Base-by-base conservation (phyloP, 306 rosid genomes). In the Cicer yamashitae region DNA sequence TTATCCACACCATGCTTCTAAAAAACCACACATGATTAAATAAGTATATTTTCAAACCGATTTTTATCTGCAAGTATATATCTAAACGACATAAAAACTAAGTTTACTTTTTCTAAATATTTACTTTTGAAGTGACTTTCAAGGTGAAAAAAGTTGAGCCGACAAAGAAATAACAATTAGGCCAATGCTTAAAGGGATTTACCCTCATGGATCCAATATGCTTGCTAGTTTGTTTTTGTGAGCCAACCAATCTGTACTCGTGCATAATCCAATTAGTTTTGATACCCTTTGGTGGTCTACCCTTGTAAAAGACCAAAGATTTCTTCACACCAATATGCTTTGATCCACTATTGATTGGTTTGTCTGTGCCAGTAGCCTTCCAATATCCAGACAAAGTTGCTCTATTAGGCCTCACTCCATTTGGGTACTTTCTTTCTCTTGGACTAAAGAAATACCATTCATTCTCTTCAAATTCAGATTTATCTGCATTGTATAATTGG, bases 331-430 rank as follows among this genome's bases (percentile, higher is more conserved):
- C 97, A 34, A 91, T 82, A 70, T 85, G 84, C 75, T 89, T 86
- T 1, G 87, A 52, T 44, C 82, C 89, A 57, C 93, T 91, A 34
- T 86, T 79, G 72, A 91, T 91, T 18, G 93, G 91, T 67, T 91
- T 91, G 69, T 91, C 96, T 7, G 96, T 91, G 43, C 97, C 97
- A 15, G 97, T 91, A 39, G 97, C 97, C 77, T 91, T 91, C 97
- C 97, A 91, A 20, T 91, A 91, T 34, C 97, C 93, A 5, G 97
- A 89, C 7, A 81, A 90, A 0, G 96, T 84, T 61, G 97, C 97
- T 44, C 97, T 71, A 52, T 91, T 91, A 0, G 97, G 97, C 75
- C 97, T 82, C 25, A 89, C 84, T 4, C 97, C 97, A 65, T 91
- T 91, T 22, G 97, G 97, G 82, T 91, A 91, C 82, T 91, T 91